Conservation (phyloP, 2,329 filamentous ascomycete genomes). For the Calonectria pseudoturangicola region DNA sequence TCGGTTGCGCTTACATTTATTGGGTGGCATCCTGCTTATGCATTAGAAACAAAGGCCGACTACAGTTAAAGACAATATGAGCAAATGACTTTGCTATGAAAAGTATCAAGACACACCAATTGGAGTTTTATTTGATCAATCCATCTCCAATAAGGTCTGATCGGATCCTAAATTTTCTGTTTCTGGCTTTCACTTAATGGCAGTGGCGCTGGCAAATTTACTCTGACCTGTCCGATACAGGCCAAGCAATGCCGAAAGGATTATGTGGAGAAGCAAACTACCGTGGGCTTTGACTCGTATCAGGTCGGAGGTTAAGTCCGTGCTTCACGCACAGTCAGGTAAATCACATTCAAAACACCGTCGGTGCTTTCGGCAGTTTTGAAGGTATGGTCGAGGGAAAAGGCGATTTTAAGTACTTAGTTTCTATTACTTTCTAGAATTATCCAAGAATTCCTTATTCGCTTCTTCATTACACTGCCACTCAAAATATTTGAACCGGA, state of each 20-base stretch:
- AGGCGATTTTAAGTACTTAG: not conserved
- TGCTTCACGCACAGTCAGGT: not conserved
- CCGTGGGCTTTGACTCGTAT: too few relatives aligned
- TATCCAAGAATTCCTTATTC: not conserved
- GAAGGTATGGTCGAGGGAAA: not conserved
- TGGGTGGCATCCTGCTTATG: too few relatives aligned
- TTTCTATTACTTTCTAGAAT: not conserved
- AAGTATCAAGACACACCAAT: not conserved
- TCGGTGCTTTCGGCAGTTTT: not conserved
- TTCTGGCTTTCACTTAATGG: not conserved
- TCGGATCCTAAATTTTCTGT: not conserved
- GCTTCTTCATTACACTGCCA: not conserved
- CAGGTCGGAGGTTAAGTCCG: not conserved
- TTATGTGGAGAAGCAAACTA: not conserved
- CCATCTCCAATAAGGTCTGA: not conserved
- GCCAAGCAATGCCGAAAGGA: not conserved
- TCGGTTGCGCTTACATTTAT: too few relatives aligned
- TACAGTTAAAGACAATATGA: not conserved
- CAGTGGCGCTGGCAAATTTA: not conserved
- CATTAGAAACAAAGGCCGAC: too few relatives aligned
- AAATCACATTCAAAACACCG: constrained; percentile 6
- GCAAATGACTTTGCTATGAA: too few relatives aligned
- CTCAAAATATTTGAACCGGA: not conserved
- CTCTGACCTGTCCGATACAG: not conserved
- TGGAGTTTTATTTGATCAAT: not conserved